Percentiles rank a stretch among this genome's conserved stretches.
These are phyloP conservation scores for Amoeboaphelidium occidentale DNA, from an alignment of 371 early-diverging fungal genomes.

Conservation along the genomic window DNA sequence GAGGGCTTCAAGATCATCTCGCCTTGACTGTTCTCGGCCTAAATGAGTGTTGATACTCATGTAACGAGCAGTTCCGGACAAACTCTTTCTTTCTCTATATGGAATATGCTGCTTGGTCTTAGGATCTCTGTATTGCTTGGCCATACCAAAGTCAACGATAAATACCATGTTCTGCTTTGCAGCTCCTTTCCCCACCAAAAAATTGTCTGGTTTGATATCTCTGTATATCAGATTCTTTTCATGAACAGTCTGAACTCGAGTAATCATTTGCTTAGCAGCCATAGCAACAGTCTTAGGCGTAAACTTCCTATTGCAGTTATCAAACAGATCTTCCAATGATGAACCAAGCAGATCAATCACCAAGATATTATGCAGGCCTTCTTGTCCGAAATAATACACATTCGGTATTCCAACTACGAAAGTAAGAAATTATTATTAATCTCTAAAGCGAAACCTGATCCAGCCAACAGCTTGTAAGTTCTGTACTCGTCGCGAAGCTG, in stretches of 20 bases:
- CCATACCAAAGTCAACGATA: constrained; percentile 84
- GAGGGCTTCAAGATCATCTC: constrained; percentile 96
- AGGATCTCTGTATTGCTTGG: constrained; percentile 85
- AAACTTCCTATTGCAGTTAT: constrained; percentile 72
- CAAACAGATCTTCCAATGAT: constrained; percentile 90
- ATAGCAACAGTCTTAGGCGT: constrained; percentile 79
- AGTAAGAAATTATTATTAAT: not conserved
- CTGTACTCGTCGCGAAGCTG: constrained; percentile 79
- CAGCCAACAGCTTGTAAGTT: constrained; percentile 62
- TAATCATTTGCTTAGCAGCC: constrained; percentile 90
- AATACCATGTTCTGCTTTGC: constrained; percentile 34
- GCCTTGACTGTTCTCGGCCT: constrained; percentile 84
- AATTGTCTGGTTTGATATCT: constrained; percentile 99
- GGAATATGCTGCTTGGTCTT: constrained; percentile 83
- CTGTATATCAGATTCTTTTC: constrained; percentile 90
- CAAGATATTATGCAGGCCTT: constrained; percentile 82
- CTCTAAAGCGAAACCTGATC: constrained; percentile 15
- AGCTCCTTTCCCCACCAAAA: constrained; percentile 57
- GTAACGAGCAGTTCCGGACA: constrained; percentile 92
- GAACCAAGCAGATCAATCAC: constrained; percentile 96
- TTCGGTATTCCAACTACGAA: constrained; percentile 48
- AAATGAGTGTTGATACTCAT: constrained; percentile 91
- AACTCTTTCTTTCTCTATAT: constrained; percentile 63
- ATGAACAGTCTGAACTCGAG: constrained; percentile 80
- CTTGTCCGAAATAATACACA: constrained; percentile 86